Base-by-base conservation (phyloP, 495 filamentous ascomycete species). In the Daldinia vernicosa region DNA sequence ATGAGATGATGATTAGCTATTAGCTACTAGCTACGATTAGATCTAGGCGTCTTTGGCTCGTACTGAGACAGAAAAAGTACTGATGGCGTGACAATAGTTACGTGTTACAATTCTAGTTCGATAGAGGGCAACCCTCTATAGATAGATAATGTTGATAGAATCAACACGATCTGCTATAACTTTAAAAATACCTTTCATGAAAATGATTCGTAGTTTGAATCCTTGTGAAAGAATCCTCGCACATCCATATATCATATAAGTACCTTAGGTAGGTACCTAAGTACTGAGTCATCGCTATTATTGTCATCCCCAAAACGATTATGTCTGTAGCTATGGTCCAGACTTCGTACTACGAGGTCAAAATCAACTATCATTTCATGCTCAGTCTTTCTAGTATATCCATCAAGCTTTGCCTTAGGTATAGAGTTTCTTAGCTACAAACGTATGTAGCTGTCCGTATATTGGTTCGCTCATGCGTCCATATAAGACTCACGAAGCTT, bases 1-100 rank as follows among this genome's bases (percentile, higher is more conserved):
- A 43, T 67, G 70, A 68, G 54, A 72, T 68, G 70, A 72, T 68
- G 70, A 67, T 60, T 45, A 60, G 63, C 65, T 40, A 64, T 24
- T 58, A 60, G 43, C 43, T 47, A 47, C 17, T 12, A 66, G 73
- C 66, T 67, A 67, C 63, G 71, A 58, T 70, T 74, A 76, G 71
- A 74, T 69, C 66, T 69, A 40, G 75, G 75, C 70, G 70, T 77
- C 74, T 55, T 47, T 72, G 70, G 66, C 65, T 63, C 52, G 67
- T 68, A 76, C 62, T 68, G 50, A 66, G 50, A 66, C 11, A 55
- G 60, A 71, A 72, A 72, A 63, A 40, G 70, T 72, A 35, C 60
- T 74, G 71, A 37, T 63, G 70, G 66, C 67, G 59, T 74, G 69
- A 73, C 43, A 51, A 66, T 28, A 19, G 61, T 58, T 62, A 59